phyloP scores from a whole-genome alignment of 1,284 basidiomycete genomes.

The Rhodotorula sp. region DNA sequence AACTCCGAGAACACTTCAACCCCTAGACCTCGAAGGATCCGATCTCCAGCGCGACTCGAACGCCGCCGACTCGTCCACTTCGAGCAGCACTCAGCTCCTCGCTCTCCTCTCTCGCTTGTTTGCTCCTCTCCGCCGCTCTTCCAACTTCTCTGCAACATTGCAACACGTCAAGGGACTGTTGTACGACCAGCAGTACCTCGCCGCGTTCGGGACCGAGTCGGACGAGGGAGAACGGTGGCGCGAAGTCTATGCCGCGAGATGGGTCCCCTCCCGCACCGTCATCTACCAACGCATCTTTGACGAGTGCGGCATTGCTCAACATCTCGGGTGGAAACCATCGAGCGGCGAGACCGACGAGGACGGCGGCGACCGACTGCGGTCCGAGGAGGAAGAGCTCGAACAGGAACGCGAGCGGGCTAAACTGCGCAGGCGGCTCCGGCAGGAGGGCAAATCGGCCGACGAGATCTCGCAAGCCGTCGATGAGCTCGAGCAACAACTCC shows the following conservation, averaged over 20 bases:
- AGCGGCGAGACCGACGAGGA: not conserved
- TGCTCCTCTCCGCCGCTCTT: slow-evolving; percentile 13
- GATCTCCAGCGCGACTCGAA: too few species aligned
- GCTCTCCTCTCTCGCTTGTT: slow-evolving; percentile 14
- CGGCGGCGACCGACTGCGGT: not conserved
- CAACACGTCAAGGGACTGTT: slow-evolving; percentile 37
- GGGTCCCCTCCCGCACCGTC: slow-evolving; percentile 30
- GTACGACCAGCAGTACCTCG: slow-evolving; percentile 38
- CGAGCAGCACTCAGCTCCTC: slow-evolving; percentile 6
- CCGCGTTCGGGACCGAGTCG: slow-evolving; percentile 30
- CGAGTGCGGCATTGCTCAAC: slow-evolving; percentile 8
- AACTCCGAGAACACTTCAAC: not conserved
- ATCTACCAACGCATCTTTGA: slow-evolving; percentile 31
- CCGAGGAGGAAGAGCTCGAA: slow-evolving; percentile 4
- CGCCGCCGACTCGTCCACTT: not conserved
- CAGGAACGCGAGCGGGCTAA: slow-evolving; percentile 5
- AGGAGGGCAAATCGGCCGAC: slow-evolving; percentile 2
- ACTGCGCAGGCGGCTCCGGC: not conserved
- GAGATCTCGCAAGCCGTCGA: not conserved
- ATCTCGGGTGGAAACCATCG: slow-evolving; percentile 3
- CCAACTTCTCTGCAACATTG: slow-evolving; percentile 22
- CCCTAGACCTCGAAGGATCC: not conserved
- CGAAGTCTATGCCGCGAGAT: slow-evolving; percentile 32
- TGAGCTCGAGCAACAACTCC: not conserved
- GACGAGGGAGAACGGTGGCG: slow-evolving; percentile 28